Conservation (phyloP, 345 rosid genomes). For the Populus pruinosa region DNA sequence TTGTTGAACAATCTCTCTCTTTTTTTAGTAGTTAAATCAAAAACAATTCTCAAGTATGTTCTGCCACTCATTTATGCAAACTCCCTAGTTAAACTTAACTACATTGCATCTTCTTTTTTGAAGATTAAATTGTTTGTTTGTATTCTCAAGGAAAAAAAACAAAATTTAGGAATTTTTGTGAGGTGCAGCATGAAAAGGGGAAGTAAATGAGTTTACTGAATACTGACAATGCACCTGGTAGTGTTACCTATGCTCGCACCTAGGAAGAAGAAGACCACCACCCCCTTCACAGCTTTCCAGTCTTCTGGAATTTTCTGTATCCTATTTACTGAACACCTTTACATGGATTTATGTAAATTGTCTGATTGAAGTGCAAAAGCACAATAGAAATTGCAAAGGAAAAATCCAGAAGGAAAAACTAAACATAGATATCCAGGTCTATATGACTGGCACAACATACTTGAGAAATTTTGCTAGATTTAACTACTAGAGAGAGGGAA, state of each 20-base stretch:
- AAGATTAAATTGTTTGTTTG: background rate
- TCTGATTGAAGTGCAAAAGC: background rate
- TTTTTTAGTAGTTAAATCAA: background rate
- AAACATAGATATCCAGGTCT: background rate
- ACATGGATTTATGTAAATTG: background rate
- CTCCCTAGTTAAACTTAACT: background rate
- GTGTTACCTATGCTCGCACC: background rate
- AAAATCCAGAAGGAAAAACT: background rate
- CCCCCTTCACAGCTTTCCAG: background rate
- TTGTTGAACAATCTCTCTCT: background rate
- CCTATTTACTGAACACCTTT: background rate
- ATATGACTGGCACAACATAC: background rate
- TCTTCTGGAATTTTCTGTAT: background rate
- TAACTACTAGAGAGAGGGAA: background rate
- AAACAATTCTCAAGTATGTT: background rate
- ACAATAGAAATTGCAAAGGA: background rate
- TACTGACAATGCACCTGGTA: background rate
- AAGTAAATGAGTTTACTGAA: background rate
- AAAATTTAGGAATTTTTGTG: too few relatives aligned
- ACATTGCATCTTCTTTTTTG: background rate
- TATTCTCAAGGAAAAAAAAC: background rate
- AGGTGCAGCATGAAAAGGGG: too few relatives aligned
- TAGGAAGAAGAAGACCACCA: background rate
- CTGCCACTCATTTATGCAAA: background rate
- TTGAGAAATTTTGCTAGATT: background rate